Conservation (phyloP, 208 protist species). For the Acanthamoeba royreba region DNA sequence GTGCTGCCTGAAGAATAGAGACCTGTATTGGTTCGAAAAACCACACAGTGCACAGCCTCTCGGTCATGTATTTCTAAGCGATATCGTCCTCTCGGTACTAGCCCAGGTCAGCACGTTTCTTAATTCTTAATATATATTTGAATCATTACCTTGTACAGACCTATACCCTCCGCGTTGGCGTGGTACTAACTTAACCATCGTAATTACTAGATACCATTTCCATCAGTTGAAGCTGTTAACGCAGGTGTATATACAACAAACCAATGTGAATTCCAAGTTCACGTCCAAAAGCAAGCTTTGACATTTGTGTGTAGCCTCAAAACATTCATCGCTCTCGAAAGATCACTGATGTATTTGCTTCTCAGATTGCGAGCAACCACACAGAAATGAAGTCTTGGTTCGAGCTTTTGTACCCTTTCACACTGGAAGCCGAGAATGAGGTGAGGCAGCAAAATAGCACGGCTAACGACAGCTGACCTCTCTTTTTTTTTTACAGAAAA, state of each 20-base stretch:
- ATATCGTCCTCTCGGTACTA: not conserved
- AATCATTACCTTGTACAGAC: not conserved
- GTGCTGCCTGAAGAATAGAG: not conserved
- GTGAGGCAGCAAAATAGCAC: not conserved
- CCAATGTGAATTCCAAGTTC: not conserved
- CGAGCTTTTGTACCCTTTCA: slow-evolving; percentile 12
- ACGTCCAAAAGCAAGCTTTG: not conserved
- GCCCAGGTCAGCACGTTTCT: not conserved
- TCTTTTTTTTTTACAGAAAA: not conserved
- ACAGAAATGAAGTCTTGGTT: slow-evolving; percentile 15
- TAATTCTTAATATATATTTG: not conserved
- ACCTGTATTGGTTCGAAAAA: not conserved
- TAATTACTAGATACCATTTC: not conserved
- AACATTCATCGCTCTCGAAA: not conserved
- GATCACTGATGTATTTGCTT: not conserved
- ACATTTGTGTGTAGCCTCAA: not conserved
- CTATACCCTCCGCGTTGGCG: not conserved
- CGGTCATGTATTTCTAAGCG: not conserved
- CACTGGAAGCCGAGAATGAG: slow-evolving; percentile 32
- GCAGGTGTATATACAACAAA: not conserved
- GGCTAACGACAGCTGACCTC: not conserved
- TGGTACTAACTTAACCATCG: no score
- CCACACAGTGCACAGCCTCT: not conserved
- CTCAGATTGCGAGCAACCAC: not conserved
- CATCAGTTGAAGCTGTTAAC: not conserved